Evolutionary conservation across 225 moss, liverwort and hornwort species (phyloP).

Genomic region (Bryum argenteum): DNA sequence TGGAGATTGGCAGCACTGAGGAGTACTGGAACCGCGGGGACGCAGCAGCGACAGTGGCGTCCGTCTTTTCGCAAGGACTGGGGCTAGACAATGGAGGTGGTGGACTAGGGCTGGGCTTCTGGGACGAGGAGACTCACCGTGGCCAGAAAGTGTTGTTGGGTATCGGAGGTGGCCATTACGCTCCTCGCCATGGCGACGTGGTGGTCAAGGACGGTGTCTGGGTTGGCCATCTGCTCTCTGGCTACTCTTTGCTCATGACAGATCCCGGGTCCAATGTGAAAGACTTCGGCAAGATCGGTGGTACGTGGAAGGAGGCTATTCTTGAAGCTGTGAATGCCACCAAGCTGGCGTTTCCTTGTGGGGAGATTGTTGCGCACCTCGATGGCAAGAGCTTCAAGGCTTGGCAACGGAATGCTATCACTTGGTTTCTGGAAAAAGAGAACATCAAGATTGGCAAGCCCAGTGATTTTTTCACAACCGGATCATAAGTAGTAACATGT

Average conservation of each 20-base stretch:
- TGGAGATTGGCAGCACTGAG: conserved; percentile 84
- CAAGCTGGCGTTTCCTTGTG: conserved; percentile 71
- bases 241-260: conserved; percentile 77
- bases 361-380: conserved; percentile 73
- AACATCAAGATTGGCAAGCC: conserved; percentile 66
- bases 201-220: conserved; percentile 79
- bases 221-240: conserved; percentile 89
- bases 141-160: conserved; percentile 81
- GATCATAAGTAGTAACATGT: not conserved
- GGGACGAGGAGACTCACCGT: conserved; percentile 55
- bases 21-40: conserved; percentile 82
- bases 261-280: conserved; percentile 50
- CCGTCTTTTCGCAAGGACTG: conserved; percentile 48
- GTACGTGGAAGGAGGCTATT: conserved; percentile 84
- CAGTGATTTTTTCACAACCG: conserved; percentile 41
- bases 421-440: conserved; percentile 76
- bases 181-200: conserved; percentile 79
- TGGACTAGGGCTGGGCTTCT: conserved; percentile 54
- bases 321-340: conserved; percentile 68
- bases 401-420: conserved; percentile 83
- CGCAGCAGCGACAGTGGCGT: conserved; percentile 69
- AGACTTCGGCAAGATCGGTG: conserved; percentile 55
- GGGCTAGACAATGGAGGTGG: conserved; percentile 51
- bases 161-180: conserved; percentile 91
- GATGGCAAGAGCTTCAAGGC: conserved; percentile 91